A percentile compares a stretch with the other conserved stretches of the same genome.
Conservation (phyloP, 148 eudicot genomes). For the Heliamphora exappendiculata region DNA sequence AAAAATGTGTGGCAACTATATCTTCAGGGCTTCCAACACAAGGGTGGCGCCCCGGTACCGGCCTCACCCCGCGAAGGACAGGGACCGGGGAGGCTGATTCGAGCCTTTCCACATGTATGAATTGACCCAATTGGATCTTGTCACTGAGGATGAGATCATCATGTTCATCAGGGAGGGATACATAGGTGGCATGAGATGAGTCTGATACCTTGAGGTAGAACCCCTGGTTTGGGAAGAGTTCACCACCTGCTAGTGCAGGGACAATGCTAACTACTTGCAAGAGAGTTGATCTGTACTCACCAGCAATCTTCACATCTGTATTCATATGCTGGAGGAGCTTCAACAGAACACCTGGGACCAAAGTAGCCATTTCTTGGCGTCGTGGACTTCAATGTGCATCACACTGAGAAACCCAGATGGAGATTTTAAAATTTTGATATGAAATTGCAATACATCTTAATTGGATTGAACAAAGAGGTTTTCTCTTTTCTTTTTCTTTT, state of each 20-base stretch:
- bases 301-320: slow-evolving; percentile 77
- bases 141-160: slow-evolving; percentile 78
- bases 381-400: slow-evolving; percentile 36
- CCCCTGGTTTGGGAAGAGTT: slow-evolving; percentile 78
- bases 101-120: slow-evolving; percentile 72
- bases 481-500: neutral
- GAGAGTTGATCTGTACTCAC: slow-evolving; percentile 79
- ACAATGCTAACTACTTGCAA: slow-evolving; percentile 89
- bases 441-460: neutral
- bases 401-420: slow-evolving; percentile 28
- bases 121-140: slow-evolving; percentile 86
- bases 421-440: slow-evolving; percentile 10
- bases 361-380: slow-evolving; percentile 58
- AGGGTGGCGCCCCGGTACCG: slow-evolving; percentile 81
- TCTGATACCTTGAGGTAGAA: slow-evolving; percentile 91
- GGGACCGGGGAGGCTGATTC: slow-evolving; percentile 87
- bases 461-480: neutral
- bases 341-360: slow-evolving; percentile 76
- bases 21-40: slow-evolving; percentile 88
- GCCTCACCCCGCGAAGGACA: slow-evolving; percentile 63
- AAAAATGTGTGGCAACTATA: slow-evolving; percentile 69
- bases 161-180: slow-evolving; percentile 83
- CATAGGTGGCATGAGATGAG: slow-evolving; percentile 94
- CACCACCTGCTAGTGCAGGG: slow-evolving; percentile 80
- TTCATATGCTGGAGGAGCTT: slow-evolving; percentile 86